Conservation (phyloP, 129 eudicot genomes). For the Arctium lappa region DNA sequence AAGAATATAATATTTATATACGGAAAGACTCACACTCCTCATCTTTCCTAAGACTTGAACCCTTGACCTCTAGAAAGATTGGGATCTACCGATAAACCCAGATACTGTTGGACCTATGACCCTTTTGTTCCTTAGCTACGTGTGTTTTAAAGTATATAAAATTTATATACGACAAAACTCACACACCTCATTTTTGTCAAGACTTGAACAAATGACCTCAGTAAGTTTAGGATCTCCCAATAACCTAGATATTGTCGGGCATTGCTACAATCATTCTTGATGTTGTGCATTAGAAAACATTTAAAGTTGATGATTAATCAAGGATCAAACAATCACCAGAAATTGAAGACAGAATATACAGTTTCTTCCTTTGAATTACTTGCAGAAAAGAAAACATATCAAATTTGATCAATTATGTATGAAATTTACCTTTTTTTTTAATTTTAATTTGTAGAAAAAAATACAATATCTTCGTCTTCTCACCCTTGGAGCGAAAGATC, state of each 20-base stretch:
- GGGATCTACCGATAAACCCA: background rate
- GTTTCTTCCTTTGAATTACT: background rate
- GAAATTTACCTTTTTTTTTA: slow-evolving; percentile 17
- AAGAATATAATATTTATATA: no score
- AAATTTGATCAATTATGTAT: slow-evolving; percentile 7
- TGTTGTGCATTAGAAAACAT: background rate
- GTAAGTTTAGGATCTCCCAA: background rate
- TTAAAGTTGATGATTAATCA: background rate
- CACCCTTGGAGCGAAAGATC: slow-evolving; percentile 9
- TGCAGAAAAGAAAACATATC: background rate
- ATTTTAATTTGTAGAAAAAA: slow-evolving; percentile 6
- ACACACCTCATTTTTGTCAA: background rate
- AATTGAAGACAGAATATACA: slow-evolving; percentile 13
- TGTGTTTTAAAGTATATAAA: background rate
- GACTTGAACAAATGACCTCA: background rate
- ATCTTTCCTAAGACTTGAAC: background rate
- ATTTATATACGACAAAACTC: background rate
- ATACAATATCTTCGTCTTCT: slow-evolving; percentile 9
- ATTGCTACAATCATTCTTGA: no score
- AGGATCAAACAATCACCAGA: background rate
- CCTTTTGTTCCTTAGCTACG: background rate
- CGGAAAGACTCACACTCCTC: background rate
- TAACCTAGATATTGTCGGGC: background rate
- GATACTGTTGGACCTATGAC: background rate
- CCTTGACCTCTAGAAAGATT: no score